Evolutionary conservation across 768 basidiomycete genomes (phyloP).

Genomic region (Xerocomus spinulosus): DNA sequence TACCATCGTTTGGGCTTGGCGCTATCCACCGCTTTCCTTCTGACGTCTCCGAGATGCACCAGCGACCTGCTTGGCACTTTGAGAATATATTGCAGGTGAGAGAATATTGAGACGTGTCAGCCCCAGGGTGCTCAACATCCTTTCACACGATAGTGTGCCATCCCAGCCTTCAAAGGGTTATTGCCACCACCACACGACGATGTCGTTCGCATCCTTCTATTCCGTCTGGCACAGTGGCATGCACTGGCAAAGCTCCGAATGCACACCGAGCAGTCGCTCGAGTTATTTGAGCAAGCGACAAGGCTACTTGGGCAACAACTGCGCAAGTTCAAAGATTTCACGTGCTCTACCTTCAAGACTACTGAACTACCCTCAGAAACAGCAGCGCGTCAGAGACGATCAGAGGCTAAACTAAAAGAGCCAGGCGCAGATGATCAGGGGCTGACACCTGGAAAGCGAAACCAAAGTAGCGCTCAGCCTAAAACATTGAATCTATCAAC

Average conservation of each 20-base stretch:
- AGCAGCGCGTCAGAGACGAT: conserved; percentile 13
- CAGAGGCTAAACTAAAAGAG: too few relatives aligned
- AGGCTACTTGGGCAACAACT: conserved; percentile 13
- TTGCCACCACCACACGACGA: conserved; percentile 23
- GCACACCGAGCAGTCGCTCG: conserved; percentile 29
- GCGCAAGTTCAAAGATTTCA: conserved; percentile 22
- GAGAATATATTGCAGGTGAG: conserved; percentile 41
- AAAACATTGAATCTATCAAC: conserved; percentile 31
- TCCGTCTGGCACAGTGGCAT: conserved; percentile 31
- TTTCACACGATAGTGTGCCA: conserved; percentile 25
- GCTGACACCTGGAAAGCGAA: too few relatives aligned
- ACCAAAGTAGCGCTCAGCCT: not conserved
- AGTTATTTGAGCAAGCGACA: conserved; percentile 15
- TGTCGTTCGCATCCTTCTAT: conserved; percentile 20
- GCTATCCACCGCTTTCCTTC: conserved; percentile 34
- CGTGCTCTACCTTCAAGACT: conserved; percentile 24
- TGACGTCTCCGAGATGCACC: conserved; percentile 35
- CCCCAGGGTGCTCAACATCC: not conserved
- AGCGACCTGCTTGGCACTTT: conserved; percentile 36
- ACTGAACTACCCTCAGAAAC: conserved; percentile 23
- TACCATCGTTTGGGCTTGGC: conserved; percentile 20
- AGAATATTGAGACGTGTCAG: not conserved
- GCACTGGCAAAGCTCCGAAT: conserved; percentile 31
- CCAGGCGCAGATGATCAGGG: too few relatives aligned
- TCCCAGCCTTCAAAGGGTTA: conserved; percentile 32